Evolutionary conservation across 192 early-diverging fungal genomes (phyloP).

Genomic region (Allomyces macrogynus): DNA sequence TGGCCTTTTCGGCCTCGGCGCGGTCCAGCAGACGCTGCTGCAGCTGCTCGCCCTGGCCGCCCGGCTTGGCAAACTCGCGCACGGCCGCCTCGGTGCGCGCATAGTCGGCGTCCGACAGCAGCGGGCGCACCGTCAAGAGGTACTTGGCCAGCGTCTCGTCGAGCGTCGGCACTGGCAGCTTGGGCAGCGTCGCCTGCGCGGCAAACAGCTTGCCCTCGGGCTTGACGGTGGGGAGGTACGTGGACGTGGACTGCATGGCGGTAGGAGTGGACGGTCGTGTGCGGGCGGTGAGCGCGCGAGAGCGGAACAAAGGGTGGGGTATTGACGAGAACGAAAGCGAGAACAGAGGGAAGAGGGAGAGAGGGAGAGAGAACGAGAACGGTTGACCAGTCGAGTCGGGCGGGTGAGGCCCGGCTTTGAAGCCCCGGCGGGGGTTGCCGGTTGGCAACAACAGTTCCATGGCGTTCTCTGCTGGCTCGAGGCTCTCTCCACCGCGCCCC

Average conservation of each 20-base stretch:
- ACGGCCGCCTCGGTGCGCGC: slow-evolving; percentile 42
- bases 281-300: no score
- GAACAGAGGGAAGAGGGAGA: no score
- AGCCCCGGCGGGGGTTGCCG: no score
- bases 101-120: slow-evolving; percentile 48
- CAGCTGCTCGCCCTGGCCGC: slow-evolving; percentile 60
- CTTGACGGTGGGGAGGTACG: background rate
- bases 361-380: no score
- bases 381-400: no score
- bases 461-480: no score
- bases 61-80: slow-evolving; percentile 53
- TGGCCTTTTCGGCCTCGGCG: slow-evolving; percentile 44
- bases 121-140: slow-evolving; percentile 51
- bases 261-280: no score
- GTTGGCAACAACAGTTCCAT: no score
- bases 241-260: background rate
- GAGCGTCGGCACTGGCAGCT: slow-evolving; percentile 73
- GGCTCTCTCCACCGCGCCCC: no score
- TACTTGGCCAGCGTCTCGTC: slow-evolving; percentile 67
- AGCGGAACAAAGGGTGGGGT: no score
- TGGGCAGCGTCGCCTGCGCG: slow-evolving; percentile 57
- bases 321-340: no score
- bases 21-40: slow-evolving; percentile 64
- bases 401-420: no score
- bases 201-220: slow-evolving; percentile 38